phyloP scores from a whole-genome alignment of 2,329 filamentous ascomycete species.

The Reticulascus tulasneorum region DNA sequence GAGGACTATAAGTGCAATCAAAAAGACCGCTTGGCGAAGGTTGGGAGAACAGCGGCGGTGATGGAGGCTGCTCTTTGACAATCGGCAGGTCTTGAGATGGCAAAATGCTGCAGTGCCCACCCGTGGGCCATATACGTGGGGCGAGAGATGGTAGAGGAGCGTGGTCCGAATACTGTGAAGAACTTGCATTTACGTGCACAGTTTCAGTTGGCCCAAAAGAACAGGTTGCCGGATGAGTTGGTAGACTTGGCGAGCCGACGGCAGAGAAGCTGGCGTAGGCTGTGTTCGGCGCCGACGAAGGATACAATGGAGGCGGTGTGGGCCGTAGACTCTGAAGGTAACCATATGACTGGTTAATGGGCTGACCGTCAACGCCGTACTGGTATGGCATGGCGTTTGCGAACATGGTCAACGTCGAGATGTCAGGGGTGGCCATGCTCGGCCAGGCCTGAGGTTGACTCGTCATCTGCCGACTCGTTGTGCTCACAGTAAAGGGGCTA shows the following conservation, averaged over 20 bases:
- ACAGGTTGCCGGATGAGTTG: not conserved
- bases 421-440: not conserved
- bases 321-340: not conserved
- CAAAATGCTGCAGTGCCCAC: too few species aligned
- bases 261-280: constrained; percentile 14
- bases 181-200: constrained; percentile 1
- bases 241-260: constrained; percentile 3
- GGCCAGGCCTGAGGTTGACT: not conserved
- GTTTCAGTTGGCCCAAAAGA: constrained; percentile 7
- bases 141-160: too few species aligned
- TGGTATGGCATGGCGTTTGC: not conserved
- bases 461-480: not conserved
- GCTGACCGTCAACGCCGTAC: not conserved
- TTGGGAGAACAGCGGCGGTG: constrained; percentile 7
- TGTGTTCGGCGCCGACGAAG: constrained; percentile 3
- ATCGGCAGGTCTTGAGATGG: constrained; percentile 3
- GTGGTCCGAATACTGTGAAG: constrained; percentile 7
- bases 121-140: too few species aligned
- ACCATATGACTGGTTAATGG: not conserved
- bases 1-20: not conserved
- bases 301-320: too few species aligned
- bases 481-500: too few species aligned
- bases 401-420: not conserved
- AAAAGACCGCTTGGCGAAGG: constrained; percentile 1
- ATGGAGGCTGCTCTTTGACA: constrained; percentile 2